Base-by-base conservation (phyloP, 768 basidiomycete genomes). In the Gloeostereum incarnatum region DNA sequence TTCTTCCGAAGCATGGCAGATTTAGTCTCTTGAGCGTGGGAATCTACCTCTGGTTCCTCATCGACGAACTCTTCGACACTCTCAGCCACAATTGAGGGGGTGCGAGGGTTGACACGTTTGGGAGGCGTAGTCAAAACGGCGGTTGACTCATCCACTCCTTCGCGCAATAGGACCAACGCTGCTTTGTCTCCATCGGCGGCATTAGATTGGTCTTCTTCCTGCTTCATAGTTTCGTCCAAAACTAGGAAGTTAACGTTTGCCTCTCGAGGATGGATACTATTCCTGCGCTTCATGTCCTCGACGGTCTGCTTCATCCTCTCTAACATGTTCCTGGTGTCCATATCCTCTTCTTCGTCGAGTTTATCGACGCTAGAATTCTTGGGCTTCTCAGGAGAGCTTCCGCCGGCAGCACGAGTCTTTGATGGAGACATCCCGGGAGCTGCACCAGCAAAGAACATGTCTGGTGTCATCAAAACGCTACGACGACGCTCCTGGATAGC, bases 401-500 rank as follows among this genome's bases (percentile, higher is more conserved):
- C n/a, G 19, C 16, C 33, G 5, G 29, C 5, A 11, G 21, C 4
- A 11, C 33, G 14, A 19, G 33, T 29, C 24, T 38, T 43, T 39
- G 18, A 50, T 42, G 57, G 55, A 52, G 43, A 51, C 58, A 75
- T 61, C 1, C 76, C 78, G 1, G 78, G 78, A 10, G 69, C 62
- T 14, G 70, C 68, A 16, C 66, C 72, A 14, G 57, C 63, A 53
- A 72, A 77, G 50, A 73, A 73, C 14, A 48, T 38, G 52, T 69
- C 59, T 42, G 73, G 52, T 45, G 64, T 58, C 3, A 57, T 61
- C 26, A 80, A 51, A 0, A 79, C 80, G 38, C 77, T 80, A 7
- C 69, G 63, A 18, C 80, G 58, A 6, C 81, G 68, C 38, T 79
- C 78, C 45, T 71, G 68, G 29, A 83, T 81, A 0, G 75, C 78